Percentiles rank a stretch among this genome's conserved stretches.
Evolutionary conservation across 2,329 filamentous ascomycete species (phyloP).

Genomic region (Xylaria sp.): DNA sequence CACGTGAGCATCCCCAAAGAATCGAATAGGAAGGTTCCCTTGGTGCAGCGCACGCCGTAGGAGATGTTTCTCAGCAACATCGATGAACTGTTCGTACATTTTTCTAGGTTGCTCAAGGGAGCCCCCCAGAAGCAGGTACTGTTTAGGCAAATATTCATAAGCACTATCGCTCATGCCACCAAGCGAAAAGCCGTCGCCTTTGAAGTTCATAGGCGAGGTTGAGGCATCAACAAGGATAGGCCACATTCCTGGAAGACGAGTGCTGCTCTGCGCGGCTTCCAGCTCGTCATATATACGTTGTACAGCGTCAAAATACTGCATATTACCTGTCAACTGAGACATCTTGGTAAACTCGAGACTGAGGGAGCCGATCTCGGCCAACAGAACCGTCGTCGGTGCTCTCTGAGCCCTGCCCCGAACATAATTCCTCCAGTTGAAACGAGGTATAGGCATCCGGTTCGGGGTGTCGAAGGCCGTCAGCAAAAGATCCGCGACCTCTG

Average conservation of each 20-base stretch:
- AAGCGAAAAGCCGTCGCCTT: conserved; percentile 59
- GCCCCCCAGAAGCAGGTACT: conserved; percentile 71
- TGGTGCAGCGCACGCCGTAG: conserved; percentile 53
- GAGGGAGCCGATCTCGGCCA: conserved; percentile 63
- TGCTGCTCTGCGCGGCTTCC: conserved; percentile 58
- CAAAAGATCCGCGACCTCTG: conserved; percentile 67
- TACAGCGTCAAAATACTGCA: conserved; percentile 66
- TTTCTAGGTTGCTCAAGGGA: conserved; percentile 54
- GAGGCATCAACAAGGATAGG: conserved; percentile 58
- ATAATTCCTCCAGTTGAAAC: conserved; percentile 64
- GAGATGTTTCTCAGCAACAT: conserved; percentile 51
- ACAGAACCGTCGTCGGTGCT: conserved; percentile 46
- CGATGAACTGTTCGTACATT: conserved; percentile 54
- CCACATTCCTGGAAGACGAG: conserved; percentile 67
- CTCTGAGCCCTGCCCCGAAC: conserved; percentile 51
- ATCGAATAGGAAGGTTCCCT: conserved; percentile 50
- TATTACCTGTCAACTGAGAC: conserved; percentile 66
- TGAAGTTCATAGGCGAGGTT: conserved; percentile 61
- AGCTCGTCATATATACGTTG: conserved; percentile 63
- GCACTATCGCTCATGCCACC: conserved; percentile 63
- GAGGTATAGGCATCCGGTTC: conserved; percentile 67
- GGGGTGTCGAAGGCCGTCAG: conserved; percentile 72
- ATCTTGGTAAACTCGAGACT: conserved; percentile 68
- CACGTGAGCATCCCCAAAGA: conserved; percentile 54
- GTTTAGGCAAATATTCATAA: conserved; percentile 70